Conservation (phyloP, 805 yeast species). For the Hanseniaspora opuntiae region DNA sequence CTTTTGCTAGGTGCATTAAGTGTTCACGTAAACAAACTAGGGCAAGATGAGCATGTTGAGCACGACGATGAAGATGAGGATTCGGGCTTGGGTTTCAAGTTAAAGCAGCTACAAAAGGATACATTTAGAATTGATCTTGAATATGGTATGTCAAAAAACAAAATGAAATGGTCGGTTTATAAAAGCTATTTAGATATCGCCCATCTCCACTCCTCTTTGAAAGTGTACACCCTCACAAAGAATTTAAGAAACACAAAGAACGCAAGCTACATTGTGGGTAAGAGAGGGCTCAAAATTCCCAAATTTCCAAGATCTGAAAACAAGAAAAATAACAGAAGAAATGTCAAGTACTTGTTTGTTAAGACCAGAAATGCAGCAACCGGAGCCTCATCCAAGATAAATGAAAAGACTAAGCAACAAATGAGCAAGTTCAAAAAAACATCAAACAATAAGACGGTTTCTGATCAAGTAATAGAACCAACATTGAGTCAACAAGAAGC, state of each 20-base stretch:
- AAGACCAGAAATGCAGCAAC: constrained; percentile 11
- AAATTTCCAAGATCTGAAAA: constrained; percentile 17
- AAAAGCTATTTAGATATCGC: constrained; percentile 60
- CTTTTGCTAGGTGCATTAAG: constrained; percentile 61
- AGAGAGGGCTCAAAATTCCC: constrained; percentile 22
- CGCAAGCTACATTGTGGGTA: constrained; percentile 20
- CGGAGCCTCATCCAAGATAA: constrained; percentile 6
- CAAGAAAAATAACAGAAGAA: constrained; percentile 1
- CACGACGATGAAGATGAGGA: constrained; percentile 26
- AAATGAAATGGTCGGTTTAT: constrained; percentile 67
- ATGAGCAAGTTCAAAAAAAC: background rate
- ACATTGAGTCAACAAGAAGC: background rate
- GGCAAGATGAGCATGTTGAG: constrained; percentile 28
- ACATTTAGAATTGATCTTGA: constrained; percentile 62
- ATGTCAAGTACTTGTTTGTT: constrained; percentile 3
- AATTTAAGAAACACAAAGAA: constrained; percentile 21
- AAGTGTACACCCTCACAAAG: constrained; percentile 37
- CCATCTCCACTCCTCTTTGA: constrained; percentile 56
- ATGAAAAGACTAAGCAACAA: background rate
- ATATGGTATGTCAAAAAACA: constrained; percentile 73
- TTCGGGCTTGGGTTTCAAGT: background rate
- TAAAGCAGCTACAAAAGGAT: constrained; percentile 12
- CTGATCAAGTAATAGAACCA: background rate
- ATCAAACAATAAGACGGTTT: background rate
- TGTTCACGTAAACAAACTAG: constrained; percentile 41